Base-by-base conservation (phyloP, 1,284 basidiomycete genomes). In the Rhodotorula sp. region DNA sequence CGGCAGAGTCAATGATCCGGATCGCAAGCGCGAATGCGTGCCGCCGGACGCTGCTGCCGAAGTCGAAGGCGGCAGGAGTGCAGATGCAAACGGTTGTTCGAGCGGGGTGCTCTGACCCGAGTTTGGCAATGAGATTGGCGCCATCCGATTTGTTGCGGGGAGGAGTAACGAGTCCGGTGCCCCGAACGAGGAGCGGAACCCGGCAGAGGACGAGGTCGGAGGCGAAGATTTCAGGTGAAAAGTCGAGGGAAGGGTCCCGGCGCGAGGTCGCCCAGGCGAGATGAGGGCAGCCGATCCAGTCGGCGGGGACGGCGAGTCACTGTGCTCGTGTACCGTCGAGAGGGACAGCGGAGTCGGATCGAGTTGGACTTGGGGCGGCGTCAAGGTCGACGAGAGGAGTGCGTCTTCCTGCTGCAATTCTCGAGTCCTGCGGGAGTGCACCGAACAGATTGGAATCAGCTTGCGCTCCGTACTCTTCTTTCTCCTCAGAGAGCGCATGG, bases 1-100 rank as follows among this genome's bases (percentile, higher is more conserved):
- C 12, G 90, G 89, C 48, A 91, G 83, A 18, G 90, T 92, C 60
- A 94, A 85, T 33, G 93, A 95, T 44, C 93, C 94, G 33, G 93
- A 95, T 74, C 94, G 86, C 69, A 93, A 85, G 66, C 94, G 71
- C 29, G 71, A 73, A 49, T 58, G 54, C 0, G 67, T 33, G 22
- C 60, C 10, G 20, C 54, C 7, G 24, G 49, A 33, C n/a, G 26
- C 6, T 6, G 59, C 29, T 15, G 45, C 5, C 20, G 29, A n/a
- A 45, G 53, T 17, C 51, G 69, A 22, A 2, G 46, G 66, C 24
- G 62, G 63, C 6, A 68, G 24, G 51, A 68, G 60, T 1, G 62
- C 49, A 14, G 65, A 69, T 1, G 65, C n/a, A 57, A 67, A 73
- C 4, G 70, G 64, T 12, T 64, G 65, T 33, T 69, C 66, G 55